Percentiles rank a stretch among this genome's conserved stretches.
These are phyloP conservation scores for Agaricus sinodeliciosus DNA, from an alignment of 768 basidiomycete genomes.

Conservation along the genomic window DNA sequence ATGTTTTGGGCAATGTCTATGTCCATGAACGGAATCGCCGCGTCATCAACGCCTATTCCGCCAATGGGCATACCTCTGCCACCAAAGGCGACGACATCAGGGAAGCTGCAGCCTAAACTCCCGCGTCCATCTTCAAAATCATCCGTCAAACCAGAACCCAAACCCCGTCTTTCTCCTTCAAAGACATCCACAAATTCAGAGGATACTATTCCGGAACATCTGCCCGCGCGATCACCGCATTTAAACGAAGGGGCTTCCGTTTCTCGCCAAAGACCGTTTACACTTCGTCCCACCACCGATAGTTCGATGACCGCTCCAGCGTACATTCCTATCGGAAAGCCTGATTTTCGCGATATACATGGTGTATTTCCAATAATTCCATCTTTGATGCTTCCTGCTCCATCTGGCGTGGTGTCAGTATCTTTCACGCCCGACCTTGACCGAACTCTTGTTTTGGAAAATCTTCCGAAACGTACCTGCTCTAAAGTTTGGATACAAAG, in stretches of 20 bases:
- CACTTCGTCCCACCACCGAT: background rate
- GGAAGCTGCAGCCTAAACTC: background rate
- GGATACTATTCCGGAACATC: background rate
- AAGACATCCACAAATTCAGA: background rate
- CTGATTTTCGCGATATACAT: slow-evolving; percentile 37
- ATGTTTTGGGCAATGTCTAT: background rate
- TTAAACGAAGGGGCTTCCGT: no score
- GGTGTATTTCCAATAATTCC: slow-evolving; percentile 34
- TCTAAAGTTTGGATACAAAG: slow-evolving; percentile 31
- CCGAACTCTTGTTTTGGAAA: slow-evolving; percentile 50
- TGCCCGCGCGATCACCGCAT: background rate
- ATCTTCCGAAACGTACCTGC: slow-evolving; percentile 44
- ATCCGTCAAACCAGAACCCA: no score
- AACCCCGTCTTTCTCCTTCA: no score
- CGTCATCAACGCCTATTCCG: background rate
- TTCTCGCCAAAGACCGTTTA: slow-evolving; percentile 1
- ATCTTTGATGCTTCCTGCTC: slow-evolving; percentile 1
- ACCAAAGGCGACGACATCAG: background rate
- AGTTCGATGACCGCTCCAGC: slow-evolving; percentile 13
- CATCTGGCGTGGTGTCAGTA: background rate
- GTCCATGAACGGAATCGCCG: background rate
- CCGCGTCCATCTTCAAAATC: background rate
- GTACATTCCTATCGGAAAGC: slow-evolving; percentile 34
- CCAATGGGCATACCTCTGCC: background rate
- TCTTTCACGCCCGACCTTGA: slow-evolving; percentile 39